These are phyloP conservation scores for Dillenia turbinata DNA, from an alignment of 164 flowering plant genomes.

Conservation along the genomic window DNA sequence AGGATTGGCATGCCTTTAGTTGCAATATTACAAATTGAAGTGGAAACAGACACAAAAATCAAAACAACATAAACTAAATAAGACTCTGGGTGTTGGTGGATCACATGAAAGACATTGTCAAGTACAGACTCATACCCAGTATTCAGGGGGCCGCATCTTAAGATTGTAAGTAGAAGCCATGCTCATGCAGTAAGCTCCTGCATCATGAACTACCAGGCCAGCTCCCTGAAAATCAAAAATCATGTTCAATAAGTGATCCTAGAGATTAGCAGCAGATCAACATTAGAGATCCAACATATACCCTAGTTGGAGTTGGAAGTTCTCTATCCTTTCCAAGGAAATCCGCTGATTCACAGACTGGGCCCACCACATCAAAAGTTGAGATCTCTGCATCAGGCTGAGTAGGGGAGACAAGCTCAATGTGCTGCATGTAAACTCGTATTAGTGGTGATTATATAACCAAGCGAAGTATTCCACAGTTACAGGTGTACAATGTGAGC, in stretches of 20 bases:
- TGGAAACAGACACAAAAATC: no score
- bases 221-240: constrained; percentile 55
- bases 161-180: constrained; percentile 99
- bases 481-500: no score
- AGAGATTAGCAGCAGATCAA: constrained; percentile 6
- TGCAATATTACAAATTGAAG: no score
- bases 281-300: constrained; percentile 7
- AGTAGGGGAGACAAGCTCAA: constrained; percentile 85
- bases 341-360: constrained; percentile 97
- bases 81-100: no score
- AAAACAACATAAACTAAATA: no score
- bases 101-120: no score
- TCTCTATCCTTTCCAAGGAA: constrained; percentile 95
- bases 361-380: constrained; percentile 95
- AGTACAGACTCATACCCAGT: constrained; percentile 58
- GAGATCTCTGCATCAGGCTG: constrained; percentile 54
- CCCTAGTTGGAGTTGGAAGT: constrained; percentile 84
- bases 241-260: background rate
- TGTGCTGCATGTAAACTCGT: constrained; percentile 56
- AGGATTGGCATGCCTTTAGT: no score
- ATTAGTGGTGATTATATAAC: background rate
- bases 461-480: no score
- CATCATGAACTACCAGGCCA: constrained; percentile 96
- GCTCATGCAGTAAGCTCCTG: constrained; percentile 99
- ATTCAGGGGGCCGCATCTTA: constrained; percentile 99